Base-by-base conservation (phyloP, 2,329 filamentous ascomycete genomes). In the Botrytis pseudocinerea region DNA sequence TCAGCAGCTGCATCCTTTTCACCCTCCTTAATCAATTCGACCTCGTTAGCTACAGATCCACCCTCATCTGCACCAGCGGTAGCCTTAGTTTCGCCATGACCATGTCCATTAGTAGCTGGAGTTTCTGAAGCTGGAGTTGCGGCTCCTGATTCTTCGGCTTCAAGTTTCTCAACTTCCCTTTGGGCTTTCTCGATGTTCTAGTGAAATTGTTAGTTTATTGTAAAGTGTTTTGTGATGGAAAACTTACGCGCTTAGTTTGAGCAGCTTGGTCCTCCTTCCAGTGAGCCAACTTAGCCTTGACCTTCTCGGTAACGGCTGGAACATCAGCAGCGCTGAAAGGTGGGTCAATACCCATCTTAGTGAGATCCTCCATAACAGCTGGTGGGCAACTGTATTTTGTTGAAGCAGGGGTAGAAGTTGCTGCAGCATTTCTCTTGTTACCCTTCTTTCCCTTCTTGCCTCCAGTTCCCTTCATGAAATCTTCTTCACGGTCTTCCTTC, bases 131-230 rank as follows among this genome's bases (percentile, higher is more conserved):
- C 44, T 59, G 61, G 44, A 18, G 61, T 63, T 74, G 74, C 60
- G 75, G 71, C 84, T 72, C 85, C 83, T 78, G 73, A 85, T 71
- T 89, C 88, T 76, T 88, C 86, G 72, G 91, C 90, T 82, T 98
- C 95, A 72, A 98, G 89, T 78, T 91, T 91, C 82, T 95, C 93
- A 76, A 99, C 97, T 83, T 98, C 94, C 84, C 95, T 95, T 87
- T 97, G 92, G 75, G 96, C 96, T 84, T 98, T 97, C 76, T 94
- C 93, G 75, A 98, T 92, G 87, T 99, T 99, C 96, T 98, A 80
- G 42, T 57, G 12, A 12, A 74, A 84, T 80, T 84, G 80, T 76
- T 71, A 73, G 77, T 74, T 80, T 76, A 74, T 76, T 61, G 42
- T n/a, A 10, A 48, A 74, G 48, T 61, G 16, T n/a, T 25, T 20